Evolutionary conservation across 2,329 filamentous ascomycete genomes (phyloP), one percentile per base, ranked within the genome.

Genomic region (Cytospora paraplurivora): DNA sequence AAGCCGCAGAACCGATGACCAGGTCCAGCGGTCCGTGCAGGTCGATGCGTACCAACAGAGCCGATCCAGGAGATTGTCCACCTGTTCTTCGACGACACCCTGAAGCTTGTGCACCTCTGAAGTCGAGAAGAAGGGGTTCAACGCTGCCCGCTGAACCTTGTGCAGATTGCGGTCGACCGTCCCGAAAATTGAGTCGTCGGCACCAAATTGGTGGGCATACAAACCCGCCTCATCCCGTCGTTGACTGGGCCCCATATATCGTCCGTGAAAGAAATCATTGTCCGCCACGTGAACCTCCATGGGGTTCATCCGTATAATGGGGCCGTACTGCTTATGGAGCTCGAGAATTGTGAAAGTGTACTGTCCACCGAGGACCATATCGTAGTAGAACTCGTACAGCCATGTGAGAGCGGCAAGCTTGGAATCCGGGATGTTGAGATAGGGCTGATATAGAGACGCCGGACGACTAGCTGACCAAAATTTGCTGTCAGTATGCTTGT

Each of bases 111-210:
- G 64, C 27, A 81, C 73, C 10, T 75, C 73, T 13, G 71, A 70
- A 49, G 72, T 74, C 3, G 79, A 79, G 67, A 81, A 82, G 70
- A 78, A 81, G 0, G 71, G 73, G 59, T 74, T 78, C 55, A 82
- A 64, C 1, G 76, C 71, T 4, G 66, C 71, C 12, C 79, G 75
- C 2, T 79, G 76, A 21, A 73, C 68, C 2, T 77, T 75, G 65
- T 82, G 80, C 10, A 74, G 68, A 27, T 77, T 72, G 62, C 78
- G 75, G 10, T 71, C 67, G n/a, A 76, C 69, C 0, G 77, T 80
- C 7, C 71, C 63, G 8, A 76, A 33, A 15, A 59, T 21, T 6
- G 44, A 51, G 12, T 35, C 27, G 15, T 67, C 62, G 38, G 77
- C 70, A 7, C 72, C 71, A 49, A 71, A 65, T 49, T 76, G 68